Evolutionary conservation across 2,329 filamentous ascomycete genomes (phyloP).

Genomic region (Fusarium praegraminearum): DNA sequence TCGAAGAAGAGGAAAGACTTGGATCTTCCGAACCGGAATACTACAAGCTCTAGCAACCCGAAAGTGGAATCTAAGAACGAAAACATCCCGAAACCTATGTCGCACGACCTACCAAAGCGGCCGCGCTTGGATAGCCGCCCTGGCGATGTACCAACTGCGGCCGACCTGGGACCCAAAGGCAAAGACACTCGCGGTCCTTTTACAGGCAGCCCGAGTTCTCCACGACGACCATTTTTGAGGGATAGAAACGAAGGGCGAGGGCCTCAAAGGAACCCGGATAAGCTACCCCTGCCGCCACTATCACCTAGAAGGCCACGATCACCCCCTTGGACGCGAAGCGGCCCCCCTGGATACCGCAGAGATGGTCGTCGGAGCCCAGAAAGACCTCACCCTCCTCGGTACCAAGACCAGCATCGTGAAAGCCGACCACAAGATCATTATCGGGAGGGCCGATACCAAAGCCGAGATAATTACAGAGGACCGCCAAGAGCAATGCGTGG

Average conservation of each 20-base stretch:
- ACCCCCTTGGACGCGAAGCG: background rate
- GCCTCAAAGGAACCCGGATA: too few relatives aligned
- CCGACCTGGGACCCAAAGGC: background rate
- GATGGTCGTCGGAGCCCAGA: background rate
- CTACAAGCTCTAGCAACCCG: background rate
- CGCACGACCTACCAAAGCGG: background rate
- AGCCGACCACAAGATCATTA: background rate
- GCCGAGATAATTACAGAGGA: rapidly evolving
- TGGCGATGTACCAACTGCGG: background rate
- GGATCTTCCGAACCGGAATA: background rate
- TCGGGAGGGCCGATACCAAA: background rate
- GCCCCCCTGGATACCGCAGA: too few relatives aligned
- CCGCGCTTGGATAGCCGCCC: background rate
- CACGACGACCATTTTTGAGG: too few relatives aligned
- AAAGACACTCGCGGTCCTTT: background rate
- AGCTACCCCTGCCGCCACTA: too few relatives aligned
- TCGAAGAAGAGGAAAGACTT: background rate
- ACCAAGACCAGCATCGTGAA: background rate
- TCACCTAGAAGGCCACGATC: background rate
- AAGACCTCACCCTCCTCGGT: background rate
- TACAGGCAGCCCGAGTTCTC: too few relatives aligned
- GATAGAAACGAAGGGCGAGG: background rate
- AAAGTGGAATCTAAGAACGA: background rate
- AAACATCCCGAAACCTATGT: background rate
- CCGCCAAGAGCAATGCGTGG: slow-evolving; percentile 13